Evolutionary conservation across 2,329 filamentous ascomycete genomes (phyloP), one percentile per base, ranked within the genome.

Genomic region (Penicillium thymicola): DNA sequence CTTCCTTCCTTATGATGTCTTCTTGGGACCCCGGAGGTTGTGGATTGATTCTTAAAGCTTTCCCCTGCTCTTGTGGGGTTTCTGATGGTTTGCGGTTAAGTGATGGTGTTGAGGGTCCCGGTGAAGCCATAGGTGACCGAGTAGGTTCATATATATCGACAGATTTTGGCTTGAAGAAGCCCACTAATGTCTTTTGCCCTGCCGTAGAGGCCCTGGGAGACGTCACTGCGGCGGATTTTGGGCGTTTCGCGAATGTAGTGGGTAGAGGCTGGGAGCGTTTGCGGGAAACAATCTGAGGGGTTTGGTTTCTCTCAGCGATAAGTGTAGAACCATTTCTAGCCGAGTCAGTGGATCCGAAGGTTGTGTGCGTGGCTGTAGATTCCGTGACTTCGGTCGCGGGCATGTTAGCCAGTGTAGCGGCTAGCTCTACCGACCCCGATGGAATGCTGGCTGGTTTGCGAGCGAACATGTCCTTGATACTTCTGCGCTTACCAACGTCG

Each of bases 381-480:
- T 47, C 46, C 25, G n/a, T 54, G 14, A 43, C 53, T 38, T 54
- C 44, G 11, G 14, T 5, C n/a, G 54, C 43, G 7, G 32, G 10
- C 11, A 42, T 40, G 23, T 25, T 28, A 8, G 42, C 37, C 14
- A 30, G 36, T 8, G 49, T 25, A 9, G 42, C 27, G 21, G 47
- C 27, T 8, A 18, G 50, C 42, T 5, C 32, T 3, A 56, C 49
- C 51, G 66, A 62, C 30, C 54, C 61, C 23, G 56, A 60, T n/a
- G 55, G 43, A 10, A 34, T n/a, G 18, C 37, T 58, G 23, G 73
- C 60, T 46, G 81, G 70, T 63, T 82, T 87, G 65, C 82, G 85
- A 57, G 79, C 80, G 70, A 97, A 97, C 94, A 99, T 97, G 68
- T 96, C 92, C 65, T 88, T 90, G 68, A 99, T 97, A 70, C 80